Evolutionary conservation across 331 rosid species (phyloP).

Genomic region (Dryas integrifolia): DNA sequence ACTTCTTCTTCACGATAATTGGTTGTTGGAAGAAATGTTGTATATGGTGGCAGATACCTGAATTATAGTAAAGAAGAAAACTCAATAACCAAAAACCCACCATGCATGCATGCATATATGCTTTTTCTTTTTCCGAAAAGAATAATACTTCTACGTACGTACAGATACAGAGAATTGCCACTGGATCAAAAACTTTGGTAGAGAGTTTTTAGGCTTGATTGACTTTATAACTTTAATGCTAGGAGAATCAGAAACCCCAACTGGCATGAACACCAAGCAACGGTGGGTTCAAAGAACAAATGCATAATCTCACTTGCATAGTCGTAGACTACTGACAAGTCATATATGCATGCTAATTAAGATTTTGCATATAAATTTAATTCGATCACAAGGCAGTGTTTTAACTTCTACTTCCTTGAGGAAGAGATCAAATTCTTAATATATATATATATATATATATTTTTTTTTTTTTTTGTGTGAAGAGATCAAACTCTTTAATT

Average conservation of each 20-base stretch:
- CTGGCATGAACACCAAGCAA: not conserved
- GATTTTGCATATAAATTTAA: too few species aligned
- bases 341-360: not conserved
- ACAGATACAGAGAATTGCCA: too few species aligned
- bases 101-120: too few species aligned
- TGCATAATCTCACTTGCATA: not conserved
- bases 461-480: too few species aligned
- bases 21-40: constrained; percentile 38
- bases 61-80: not conserved
- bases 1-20: not conserved
- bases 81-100: not conserved
- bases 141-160: too few species aligned
- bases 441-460: too few species aligned
- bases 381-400: too few species aligned
- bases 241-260: not conserved
- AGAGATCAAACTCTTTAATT: too few species aligned
- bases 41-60: constrained; percentile 81
- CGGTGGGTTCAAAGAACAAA: not conserved
- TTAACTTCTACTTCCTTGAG: too few species aligned
- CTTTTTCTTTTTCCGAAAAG: too few species aligned
- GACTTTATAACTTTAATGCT: not conserved
- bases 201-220: not conserved
- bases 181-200: too few species aligned
- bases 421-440: too few species aligned
- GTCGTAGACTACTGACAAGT: not conserved